Evolutionary conservation across 176 grass and related monocot species (phyloP), one percentile per base, ranked within the genome.

Genomic region (Raddia distichophylla): DNA sequence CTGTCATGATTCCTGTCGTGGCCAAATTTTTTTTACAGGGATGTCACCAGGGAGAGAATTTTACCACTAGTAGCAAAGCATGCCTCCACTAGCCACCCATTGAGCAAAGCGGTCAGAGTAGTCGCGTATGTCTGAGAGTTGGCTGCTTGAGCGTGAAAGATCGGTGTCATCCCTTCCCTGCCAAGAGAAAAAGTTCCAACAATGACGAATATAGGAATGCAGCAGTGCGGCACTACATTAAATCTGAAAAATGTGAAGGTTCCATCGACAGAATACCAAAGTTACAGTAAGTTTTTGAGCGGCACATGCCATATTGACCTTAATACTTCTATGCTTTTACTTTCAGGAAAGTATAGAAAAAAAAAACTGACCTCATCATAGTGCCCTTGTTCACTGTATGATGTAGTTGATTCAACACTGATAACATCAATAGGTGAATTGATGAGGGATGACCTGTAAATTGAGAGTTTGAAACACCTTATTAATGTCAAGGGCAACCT

Each of bases 41-140:
- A 42, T 66, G 33, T 44, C 77, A 69, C 52, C 51, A 62, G 53
- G 53, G 65, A 49, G 22, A 65, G 35, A 75, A 53, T 44, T 74
- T 70, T 60, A 53, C 56, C 45, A 63, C 83, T 90, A 95, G 82
- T 93, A 94, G 86, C 82, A 96, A 60, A 99, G 54, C 74, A 88
- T 87, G 76, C 89, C 89, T 62, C 91, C 93, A 75, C 82, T 73
- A 43, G 80, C 85, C 51, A 99, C 83, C 97, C 97, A 99, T 5
- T 90, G 50, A 33, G 85, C 86, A 83, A 99, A 99, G 27, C 73
- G 86, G 37, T 91, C 89, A 0, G 97, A 88, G 75, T 93, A 96
- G 56, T 93, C 85, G 2, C 44, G 40, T 17, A 20, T 10, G 16
- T 73, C 74, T 16, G 32, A 70, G 44, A 83, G 42, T 71, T 84